Percentiles rank a stretch among this genome's conserved stretches.
These are phyloP conservation scores for Ceratobasidium theobromae DNA, from an alignment of 1,284 basidiomycete genomes.

Conservation along the genomic window DNA sequence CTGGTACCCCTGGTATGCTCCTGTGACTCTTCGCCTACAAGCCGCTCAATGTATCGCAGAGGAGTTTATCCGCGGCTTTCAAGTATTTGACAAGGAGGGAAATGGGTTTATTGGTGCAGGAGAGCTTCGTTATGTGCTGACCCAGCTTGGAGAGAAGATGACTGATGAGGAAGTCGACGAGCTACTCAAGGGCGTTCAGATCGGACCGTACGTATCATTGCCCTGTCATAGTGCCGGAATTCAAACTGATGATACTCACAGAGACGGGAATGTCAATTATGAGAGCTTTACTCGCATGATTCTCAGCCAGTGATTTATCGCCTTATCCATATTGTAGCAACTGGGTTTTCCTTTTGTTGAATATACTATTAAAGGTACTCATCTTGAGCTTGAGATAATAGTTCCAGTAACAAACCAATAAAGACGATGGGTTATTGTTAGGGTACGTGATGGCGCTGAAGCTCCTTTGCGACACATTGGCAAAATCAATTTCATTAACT, in stretches of 20 bases:
- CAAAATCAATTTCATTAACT: too few species aligned
- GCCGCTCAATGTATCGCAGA: constrained; percentile 53
- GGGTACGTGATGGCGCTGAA: too few species aligned
- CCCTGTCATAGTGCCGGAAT: constrained; percentile 3
- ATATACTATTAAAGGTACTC: background rate
- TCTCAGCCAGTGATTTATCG: constrained; percentile 64
- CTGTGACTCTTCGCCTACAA: background rate
- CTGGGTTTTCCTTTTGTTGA: background rate
- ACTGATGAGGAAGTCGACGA: constrained; percentile 97
- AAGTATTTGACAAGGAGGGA: constrained; percentile 98
- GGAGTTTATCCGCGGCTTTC: constrained; percentile 99
- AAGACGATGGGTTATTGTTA: too few species aligned
- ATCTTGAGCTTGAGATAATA: too few species aligned
- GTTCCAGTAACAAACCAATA: too few species aligned
- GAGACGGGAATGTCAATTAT: constrained; percentile 97
- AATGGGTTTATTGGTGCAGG: constrained; percentile 96
- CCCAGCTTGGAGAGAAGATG: constrained; percentile 97
- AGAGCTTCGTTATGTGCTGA: constrained; percentile 91
- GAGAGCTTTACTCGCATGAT: constrained; percentile 94
- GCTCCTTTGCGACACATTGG: too few species aligned
- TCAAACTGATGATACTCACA: constrained; percentile 45
- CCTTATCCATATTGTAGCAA: background rate
- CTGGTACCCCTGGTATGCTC: constrained; percentile 78
- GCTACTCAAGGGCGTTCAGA: constrained; percentile 90
- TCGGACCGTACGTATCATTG: constrained; percentile 66